Evolutionary conservation across 1,284 basidiomycete genomes (phyloP), one percentile per base, ranked within the genome.

Genomic region (Trichosporon sp.): DNA sequence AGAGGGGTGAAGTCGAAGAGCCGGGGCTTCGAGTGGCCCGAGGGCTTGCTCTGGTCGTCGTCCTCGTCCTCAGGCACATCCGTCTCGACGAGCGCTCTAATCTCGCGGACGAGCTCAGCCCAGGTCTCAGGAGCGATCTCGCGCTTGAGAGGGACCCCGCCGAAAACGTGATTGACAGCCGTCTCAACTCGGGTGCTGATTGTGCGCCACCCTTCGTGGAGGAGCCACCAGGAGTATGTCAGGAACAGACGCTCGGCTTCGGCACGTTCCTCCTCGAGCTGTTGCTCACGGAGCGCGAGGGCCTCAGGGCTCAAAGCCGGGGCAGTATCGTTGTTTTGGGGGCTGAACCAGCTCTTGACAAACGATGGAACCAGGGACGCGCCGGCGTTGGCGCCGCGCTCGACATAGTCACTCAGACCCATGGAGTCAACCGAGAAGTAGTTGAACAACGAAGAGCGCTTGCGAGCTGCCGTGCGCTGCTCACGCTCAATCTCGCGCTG

Each of bases 181-280:
- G 48, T 35, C 43, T 81, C 79, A 0, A 83, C 81, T 31, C 79
- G 72, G 3, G 67, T 70, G 0, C 77, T 77, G 14, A 84, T 66
- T 19, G 70, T 74, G 48, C 76, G 78, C 83, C 83, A 84, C 1
- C 83, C 83, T 67, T 82, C 79, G 73, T 84, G 78, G 37, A 84
- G 72, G 5, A 84, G 73, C 83, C 83, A 84, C 83, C 83, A 84
- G 43, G 80, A 82, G 73, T 82, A 83, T 4, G 78, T 79, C 63
- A 84, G 75, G 76, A 83, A 84, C 67, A 81, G 67, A 65, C 78
- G 75, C 71, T 84, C 82, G 26, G 82, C 79, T 35, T 82, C 82
- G 14, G 76, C 69, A 11, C 70, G 71, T 31, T 72, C 76, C 31
- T 65, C 66, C 59, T 73, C 70, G 10, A 75, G 65, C 66, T 78